Percentiles rank a stretch among this genome's conserved stretches.
These are phyloP conservation scores for Termitomyces sp. DNA, from an alignment of 1,284 basidiomycete genomes.

Conservation along the genomic window DNA sequence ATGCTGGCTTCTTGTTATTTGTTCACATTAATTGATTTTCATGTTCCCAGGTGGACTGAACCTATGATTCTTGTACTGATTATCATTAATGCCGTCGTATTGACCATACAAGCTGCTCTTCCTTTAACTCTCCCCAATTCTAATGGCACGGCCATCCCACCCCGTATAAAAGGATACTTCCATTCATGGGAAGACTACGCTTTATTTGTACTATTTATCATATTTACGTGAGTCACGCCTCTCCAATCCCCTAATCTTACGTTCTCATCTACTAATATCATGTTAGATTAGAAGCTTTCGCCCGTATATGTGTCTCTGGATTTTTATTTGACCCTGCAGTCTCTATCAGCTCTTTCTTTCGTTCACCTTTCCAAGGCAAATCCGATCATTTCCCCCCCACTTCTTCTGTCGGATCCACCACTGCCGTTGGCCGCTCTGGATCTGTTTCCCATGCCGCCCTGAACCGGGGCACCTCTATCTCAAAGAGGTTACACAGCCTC, in stretches of 20 bases:
- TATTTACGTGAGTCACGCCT: conserved; percentile 73
- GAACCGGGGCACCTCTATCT: conserved; percentile 31
- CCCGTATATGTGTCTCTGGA: conserved; percentile 88
- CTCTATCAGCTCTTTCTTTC: conserved; percentile 51
- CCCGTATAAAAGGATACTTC: conserved; percentile 70
- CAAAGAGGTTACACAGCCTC: conserved; percentile 32
- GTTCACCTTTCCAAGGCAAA: conserved; percentile 35
- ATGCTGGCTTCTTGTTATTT: conserved; percentile 1
- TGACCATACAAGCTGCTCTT: conserved; percentile 76
- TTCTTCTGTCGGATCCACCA: conserved; percentile 18
- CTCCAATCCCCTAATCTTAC: not conserved
- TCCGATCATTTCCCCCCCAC: conserved; percentile 30
- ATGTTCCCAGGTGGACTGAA: conserved; percentile 73
- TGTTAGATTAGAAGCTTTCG: conserved; percentile 76
- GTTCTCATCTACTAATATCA: conserved; percentile 4
- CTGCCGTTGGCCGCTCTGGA: conserved; percentile 28
- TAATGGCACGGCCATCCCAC: conserved; percentile 40
- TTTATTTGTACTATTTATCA: conserved; percentile 76
- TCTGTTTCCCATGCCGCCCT: conserved; percentile 27
- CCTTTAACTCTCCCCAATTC: conserved; percentile 46
- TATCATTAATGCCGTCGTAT: conserved; percentile 76
- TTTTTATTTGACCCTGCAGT: conserved; percentile 87
- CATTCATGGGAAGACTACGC: conserved; percentile 84
- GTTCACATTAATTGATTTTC: not conserved
- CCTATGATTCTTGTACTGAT: conserved; percentile 82